These are phyloP conservation scores for Naganishia randhawae DNA, from an alignment of 768 basidiomycete species.

Conservation along the genomic window DNA sequence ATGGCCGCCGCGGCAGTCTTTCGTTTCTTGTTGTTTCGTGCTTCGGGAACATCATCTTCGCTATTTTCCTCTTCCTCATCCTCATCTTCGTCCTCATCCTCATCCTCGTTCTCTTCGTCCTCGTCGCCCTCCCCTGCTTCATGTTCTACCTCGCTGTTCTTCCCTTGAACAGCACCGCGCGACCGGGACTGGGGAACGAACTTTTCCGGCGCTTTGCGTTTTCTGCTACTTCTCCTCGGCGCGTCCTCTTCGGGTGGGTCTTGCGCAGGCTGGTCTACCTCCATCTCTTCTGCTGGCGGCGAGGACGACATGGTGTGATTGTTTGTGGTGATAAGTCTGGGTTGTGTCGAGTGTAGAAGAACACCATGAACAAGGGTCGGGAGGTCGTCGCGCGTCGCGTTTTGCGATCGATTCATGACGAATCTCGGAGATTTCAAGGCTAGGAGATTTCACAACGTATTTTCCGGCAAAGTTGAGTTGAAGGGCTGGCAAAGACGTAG, in stretches of 20 bases:
- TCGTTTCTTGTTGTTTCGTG: neutral
- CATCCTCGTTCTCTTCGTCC: neutral
- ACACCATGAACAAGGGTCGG: neutral
- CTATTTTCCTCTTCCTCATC: constrained; percentile 15
- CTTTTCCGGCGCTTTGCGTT: constrained; percentile 19
- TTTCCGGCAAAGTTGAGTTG: neutral
- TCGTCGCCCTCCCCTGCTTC: no score
- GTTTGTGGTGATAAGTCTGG: neutral
- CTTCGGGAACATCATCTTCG: neutral
- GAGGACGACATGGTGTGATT: neutral
- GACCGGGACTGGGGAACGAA: neutral
- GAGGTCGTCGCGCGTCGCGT: neutral
- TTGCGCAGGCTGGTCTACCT: neutral
- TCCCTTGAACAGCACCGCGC: neutral
- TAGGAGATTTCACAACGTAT: no score
- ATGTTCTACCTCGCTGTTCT: neutral
- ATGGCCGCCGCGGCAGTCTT: constrained; percentile 21
- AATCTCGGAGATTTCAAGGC: neutral
- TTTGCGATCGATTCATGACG: constrained; percentile 7
- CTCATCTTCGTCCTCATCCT: constrained; percentile 17
- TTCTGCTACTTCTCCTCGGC: constrained; percentile 19
- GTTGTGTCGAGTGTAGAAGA: neutral
- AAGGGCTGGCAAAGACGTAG: no score
- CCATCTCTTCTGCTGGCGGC: constrained; percentile 7
- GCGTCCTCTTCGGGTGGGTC: neutral